Base-by-base conservation (phyloP, 306 rosid species). In the Cyamopsis tetragonoloba region DNA sequence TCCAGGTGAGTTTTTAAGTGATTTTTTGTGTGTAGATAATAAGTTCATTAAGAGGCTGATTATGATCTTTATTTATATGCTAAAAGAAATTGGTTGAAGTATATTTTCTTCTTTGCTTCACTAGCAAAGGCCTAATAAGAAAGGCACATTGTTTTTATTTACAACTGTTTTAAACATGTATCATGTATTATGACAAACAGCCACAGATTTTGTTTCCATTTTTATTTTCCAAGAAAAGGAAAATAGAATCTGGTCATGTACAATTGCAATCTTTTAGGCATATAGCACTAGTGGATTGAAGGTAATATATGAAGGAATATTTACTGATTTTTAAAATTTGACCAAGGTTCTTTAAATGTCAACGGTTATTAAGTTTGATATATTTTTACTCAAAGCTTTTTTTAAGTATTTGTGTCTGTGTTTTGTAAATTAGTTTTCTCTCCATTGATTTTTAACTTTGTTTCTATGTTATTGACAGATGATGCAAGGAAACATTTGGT, bases 401-500 rank as follows among this genome's bases (percentile, higher is more conserved):
- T 65, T 12, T 4, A 6, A 41, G 47, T 57, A 34, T 15, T 24
- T 13, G 19, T 15, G 42, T 37, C 54, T 42, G 13, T 43, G 62
- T 22, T 62, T 9, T 42, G 38, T 5, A 48, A 23, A 35, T 31
- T 15, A 35, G 23, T 41, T 53, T 19, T 63, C n/a, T 13, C 23
- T 35, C 22, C 10, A 47, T 68, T 76, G 42, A 65, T 18, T 34
- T 66, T 68, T 9, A 32, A 3, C 18, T 14, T 27, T 48, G 27
- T 27, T 23, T 61, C 3, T 69, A 11, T 56, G 35, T 30, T 53
- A 7, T 31, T 70, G 66, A 69, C 86, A 92, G 96, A 30, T 81
- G 80, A 92, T 92, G 96, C 92, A 85, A 82, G 98, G 98, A 41
- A 92, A 78, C 73, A 87, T 92, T 64, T 72, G 85, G 84, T 80